phyloP scores from a whole-genome alignment of 495 filamentous ascomycete species.

The Staphylotrichum tortipilum region DNA sequence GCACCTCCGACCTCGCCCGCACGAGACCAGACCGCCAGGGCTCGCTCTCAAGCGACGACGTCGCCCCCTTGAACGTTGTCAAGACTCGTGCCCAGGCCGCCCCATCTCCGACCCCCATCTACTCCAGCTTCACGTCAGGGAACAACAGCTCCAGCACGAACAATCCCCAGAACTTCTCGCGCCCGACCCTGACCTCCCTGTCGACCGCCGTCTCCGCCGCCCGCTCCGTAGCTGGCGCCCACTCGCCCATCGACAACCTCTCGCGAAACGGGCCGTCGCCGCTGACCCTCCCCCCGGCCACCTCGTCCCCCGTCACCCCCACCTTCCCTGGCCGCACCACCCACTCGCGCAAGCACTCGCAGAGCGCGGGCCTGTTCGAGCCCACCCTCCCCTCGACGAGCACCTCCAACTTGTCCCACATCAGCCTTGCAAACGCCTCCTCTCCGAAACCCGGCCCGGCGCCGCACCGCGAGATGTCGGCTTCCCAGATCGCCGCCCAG shows the following conservation, averaged over 20 bases:
- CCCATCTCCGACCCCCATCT: slow-evolving; percentile 24
- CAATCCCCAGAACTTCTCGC: slow-evolving; percentile 50
- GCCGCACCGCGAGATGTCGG: slow-evolving; percentile 42
- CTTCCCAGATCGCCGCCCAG: slow-evolving; percentile 86
- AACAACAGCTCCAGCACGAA: slow-evolving; percentile 22
- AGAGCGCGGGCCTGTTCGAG: slow-evolving; percentile 86
- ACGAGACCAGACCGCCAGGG: slow-evolving; percentile 34
- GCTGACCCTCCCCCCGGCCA: slow-evolving; percentile 32
- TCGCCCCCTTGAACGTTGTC: slow-evolving; percentile 23
- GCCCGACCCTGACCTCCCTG: slow-evolving; percentile 33
- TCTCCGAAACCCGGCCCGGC: slow-evolving; percentile 35
- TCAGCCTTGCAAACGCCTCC: slow-evolving; percentile 31
- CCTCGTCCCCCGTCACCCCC: slow-evolving; percentile 22
- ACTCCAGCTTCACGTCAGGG: slow-evolving; percentile 29
- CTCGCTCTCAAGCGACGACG: slow-evolving; percentile 38
- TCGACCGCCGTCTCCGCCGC: slow-evolving; percentile 32
- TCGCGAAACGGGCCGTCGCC: slow-evolving; percentile 34
- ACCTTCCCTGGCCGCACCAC: slow-evolving; percentile 21
- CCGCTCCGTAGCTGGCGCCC: slow-evolving; percentile 24
- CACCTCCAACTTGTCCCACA: slow-evolving; percentile 44
- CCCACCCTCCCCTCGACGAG: slow-evolving; percentile 67
- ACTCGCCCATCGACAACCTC: slow-evolving; percentile 20
- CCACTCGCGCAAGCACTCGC: slow-evolving; percentile 48
- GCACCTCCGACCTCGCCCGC: slow-evolving; percentile 23
- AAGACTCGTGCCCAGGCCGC: slow-evolving; percentile 19